A percentile compares a stretch with the other conserved stretches of the same genome.
Evolutionary conservation across 768 basidiomycete genomes (phyloP).

Genomic region (Sistotremastrum niveocremeum): DNA sequence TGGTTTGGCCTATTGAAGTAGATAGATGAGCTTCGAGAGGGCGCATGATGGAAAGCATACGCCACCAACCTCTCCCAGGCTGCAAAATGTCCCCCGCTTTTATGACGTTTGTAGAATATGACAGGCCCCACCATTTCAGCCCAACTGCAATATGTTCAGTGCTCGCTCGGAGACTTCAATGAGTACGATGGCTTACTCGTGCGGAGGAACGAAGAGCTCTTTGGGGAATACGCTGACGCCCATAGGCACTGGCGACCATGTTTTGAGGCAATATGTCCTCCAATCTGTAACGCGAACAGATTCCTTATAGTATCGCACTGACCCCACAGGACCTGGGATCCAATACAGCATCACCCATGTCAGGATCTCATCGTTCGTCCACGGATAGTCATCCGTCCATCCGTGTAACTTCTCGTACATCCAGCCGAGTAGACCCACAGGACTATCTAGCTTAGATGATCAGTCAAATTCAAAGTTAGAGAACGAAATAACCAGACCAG

Average conservation of each 20-base stretch:
- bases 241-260: conserved; percentile 23
- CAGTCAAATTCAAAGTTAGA: too few relatives aligned
- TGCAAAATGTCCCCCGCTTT: conserved; percentile 45
- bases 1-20: too few relatives aligned
- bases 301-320: conserved; percentile 45
- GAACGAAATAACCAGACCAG: too few relatives aligned
- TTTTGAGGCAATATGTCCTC: not conserved
- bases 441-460: conserved; percentile 27
- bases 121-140: conserved; percentile 20
- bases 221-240: conserved; percentile 41
- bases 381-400: conserved; percentile 40
- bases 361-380: conserved; percentile 48
- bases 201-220: conserved; percentile 19
- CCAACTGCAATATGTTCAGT: conserved; percentile 25
- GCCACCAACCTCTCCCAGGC: conserved; percentile 25
- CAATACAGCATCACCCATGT: conserved; percentile 48
- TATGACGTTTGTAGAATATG: conserved; percentile 36
- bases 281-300: conserved; percentile 33
- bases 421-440: conserved; percentile 39
- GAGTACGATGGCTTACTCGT: too few relatives aligned
- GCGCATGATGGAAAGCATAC: too few relatives aligned
- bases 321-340: conserved; percentile 48
- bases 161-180: not conserved
- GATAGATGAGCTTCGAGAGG: too few relatives aligned
- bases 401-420: conserved; percentile 37